Evolutionary conservation across 169 alveolate genomes (phyloP).

Genomic region (Cyclospora cayetanensis): DNA sequence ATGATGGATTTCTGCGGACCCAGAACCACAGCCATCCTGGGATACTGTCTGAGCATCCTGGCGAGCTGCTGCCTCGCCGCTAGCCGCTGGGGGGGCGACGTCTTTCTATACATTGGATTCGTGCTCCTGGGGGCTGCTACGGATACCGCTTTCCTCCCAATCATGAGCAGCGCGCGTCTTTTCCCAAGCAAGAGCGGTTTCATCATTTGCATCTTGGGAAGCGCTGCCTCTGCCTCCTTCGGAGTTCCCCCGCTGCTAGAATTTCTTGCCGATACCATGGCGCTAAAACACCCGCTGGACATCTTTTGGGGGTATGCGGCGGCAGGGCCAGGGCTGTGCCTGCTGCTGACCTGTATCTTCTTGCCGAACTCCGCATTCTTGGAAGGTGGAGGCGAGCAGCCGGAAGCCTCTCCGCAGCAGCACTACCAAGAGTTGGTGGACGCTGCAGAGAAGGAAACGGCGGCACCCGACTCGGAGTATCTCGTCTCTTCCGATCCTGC

Average conservation of each 20-base stretch:
- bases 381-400: neutral
- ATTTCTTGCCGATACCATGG: neutral
- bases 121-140: constrained; percentile 55
- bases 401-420: neutral
- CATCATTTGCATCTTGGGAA: constrained; percentile 18
- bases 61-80: constrained; percentile 71
- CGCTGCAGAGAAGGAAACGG: neutral
- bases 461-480: neutral
- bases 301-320: neutral
- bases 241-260: constrained; percentile 59
- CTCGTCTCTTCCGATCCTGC: neutral
- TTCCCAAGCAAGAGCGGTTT: constrained; percentile 50
- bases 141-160: constrained; percentile 60
- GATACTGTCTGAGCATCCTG: constrained; percentile 65
- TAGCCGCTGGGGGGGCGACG: neutral
- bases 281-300: neutral
- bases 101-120: neutral
- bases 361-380: constrained; percentile 23
- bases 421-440: neutral
- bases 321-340: neutral
- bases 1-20: constrained; percentile 76
- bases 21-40: constrained; percentile 71
- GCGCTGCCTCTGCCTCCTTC: constrained; percentile 58
- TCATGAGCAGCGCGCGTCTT: constrained; percentile 2
- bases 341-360: constrained; percentile 9